phyloP scores from a whole-genome alignment of 306 rosid genomes.

The Benincasa hispida region DNA sequence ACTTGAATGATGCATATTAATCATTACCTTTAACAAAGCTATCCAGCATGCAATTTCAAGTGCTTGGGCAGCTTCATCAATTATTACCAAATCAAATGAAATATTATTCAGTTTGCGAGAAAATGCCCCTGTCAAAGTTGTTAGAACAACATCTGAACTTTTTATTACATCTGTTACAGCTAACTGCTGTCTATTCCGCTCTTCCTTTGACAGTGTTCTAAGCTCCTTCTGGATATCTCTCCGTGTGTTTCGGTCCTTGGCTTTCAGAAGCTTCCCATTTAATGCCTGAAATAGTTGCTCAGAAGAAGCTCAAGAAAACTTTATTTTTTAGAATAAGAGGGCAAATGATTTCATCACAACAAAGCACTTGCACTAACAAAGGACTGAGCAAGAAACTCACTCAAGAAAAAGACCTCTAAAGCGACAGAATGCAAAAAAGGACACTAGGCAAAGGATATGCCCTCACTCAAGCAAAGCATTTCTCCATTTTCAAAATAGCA shows the following conservation, averaged over 20 bases:
- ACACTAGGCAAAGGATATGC: background rate
- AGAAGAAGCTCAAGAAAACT: background rate
- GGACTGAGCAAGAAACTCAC: background rate
- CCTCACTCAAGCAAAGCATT: background rate
- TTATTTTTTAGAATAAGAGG: background rate
- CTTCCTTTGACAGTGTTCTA: conserved; percentile 79
- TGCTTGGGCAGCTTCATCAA: conserved; percentile 99
- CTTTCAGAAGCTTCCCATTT: conserved; percentile 85
- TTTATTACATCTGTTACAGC: conserved; percentile 88
- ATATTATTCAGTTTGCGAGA: conserved; percentile 60
- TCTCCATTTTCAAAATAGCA: background rate
- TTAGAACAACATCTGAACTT: conserved; percentile 72
- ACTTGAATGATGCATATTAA: background rate
- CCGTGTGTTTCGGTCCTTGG: conserved; percentile 69
- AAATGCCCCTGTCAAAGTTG: conserved; percentile 83
- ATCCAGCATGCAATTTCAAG: conserved; percentile 98
- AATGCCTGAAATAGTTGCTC: conserved; percentile 44
- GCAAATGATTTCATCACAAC: background rate
- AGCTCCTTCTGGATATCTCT: conserved; percentile 95
- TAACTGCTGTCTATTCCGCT: conserved; percentile 91
- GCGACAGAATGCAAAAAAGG: background rate
- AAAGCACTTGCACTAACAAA: background rate
- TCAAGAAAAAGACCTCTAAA: background rate
- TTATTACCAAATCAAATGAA: conserved; percentile 89
- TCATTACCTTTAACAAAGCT: conserved; percentile 73